A percentile compares a stretch with the other conserved stretches of the same genome.
phyloP scores from a whole-genome alignment of 495 filamentous ascomycete genomes.

The Aspergillus cristatus region DNA sequence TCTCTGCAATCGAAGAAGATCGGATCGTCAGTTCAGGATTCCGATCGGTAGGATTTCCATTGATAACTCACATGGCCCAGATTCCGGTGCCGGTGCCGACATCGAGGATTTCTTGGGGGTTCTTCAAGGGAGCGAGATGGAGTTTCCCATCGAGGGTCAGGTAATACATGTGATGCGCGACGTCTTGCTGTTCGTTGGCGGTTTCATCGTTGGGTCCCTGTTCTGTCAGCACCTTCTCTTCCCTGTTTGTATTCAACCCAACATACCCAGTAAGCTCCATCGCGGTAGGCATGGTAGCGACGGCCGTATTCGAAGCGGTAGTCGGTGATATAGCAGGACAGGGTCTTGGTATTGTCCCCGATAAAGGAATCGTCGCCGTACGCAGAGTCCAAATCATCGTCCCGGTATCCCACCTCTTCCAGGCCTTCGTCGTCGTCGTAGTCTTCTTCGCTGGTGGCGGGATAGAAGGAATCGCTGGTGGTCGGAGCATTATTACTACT shows the following conservation, averaged over 20 bases:
- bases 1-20: slow-evolving; percentile 34
- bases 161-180: slow-evolving; percentile 25
- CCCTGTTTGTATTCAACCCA: too few species aligned
- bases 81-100: slow-evolving; percentile 50
- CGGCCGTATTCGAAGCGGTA: slow-evolving; percentile 49
- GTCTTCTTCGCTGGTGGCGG: not conserved
- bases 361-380: slow-evolving; percentile 16
- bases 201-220: slow-evolving; percentile 22
- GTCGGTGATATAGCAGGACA: slow-evolving; percentile 16
- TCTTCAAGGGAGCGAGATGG: not conserved
- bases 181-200: slow-evolving; percentile 18
- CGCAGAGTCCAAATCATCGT: slow-evolving; percentile 13
- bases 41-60: not conserved
- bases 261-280: slow-evolving; percentile 43
- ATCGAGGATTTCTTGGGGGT: slow-evolving; percentile 34
- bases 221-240: too few species aligned
- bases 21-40: slow-evolving; percentile 3
- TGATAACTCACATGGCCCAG: slow-evolving; percentile 36
- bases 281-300: slow-evolving; percentile 54
- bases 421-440: not conserved
- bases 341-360: slow-evolving; percentile 12
- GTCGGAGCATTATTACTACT: too few species aligned
- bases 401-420: slow-evolving; percentile 7
- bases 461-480: not conserved
- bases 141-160: slow-evolving; percentile 38